Evolutionary conservation across 2,329 filamentous ascomycete species (phyloP).

Genomic region (Bipolaris cookei): DNA sequence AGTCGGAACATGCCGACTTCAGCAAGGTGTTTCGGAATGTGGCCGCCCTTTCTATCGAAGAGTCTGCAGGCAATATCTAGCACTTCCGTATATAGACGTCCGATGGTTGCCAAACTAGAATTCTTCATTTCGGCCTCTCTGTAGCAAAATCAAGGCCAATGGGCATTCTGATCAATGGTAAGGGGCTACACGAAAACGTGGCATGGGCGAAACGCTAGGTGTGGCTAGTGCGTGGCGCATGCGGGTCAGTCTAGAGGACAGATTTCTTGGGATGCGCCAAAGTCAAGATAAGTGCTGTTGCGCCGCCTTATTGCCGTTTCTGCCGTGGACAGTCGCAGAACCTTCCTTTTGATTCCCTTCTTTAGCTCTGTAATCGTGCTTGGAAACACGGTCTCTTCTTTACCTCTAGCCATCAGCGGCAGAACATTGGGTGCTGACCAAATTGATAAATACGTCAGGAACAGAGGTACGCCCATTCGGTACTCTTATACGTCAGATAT

Average conservation of each 20-base stretch:
- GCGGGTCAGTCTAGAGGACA: constrained; percentile 20
- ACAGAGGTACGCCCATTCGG: background rate
- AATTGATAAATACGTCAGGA: constrained; percentile 10
- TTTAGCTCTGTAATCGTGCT: constrained; percentile 1
- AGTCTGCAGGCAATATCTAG: background rate
- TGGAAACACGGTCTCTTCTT: constrained; percentile 8
- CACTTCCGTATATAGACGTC: background rate
- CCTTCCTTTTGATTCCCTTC: constrained; percentile 11
- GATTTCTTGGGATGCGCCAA: constrained; percentile 17
- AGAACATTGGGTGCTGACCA: background rate
- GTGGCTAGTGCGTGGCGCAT: constrained; percentile 18
- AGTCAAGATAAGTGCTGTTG: constrained; percentile 17
- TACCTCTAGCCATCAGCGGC: background rate
- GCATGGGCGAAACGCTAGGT: constrained; percentile 8
- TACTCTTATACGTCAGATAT: constrained; percentile 1
- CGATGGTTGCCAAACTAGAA: background rate
- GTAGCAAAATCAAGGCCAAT: background rate
- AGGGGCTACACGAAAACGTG: constrained; percentile 11
- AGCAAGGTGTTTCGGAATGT: constrained; percentile 3
- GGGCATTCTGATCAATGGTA: background rate
- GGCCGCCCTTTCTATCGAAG: constrained; percentile 3
- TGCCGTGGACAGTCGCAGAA: constrained; percentile 12
- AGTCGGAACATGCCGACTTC: background rate
- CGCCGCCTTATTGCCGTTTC: constrained; percentile 14
- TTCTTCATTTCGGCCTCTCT: background rate